Evolutionary conservation across 257 asterid genomes (phyloP), one percentile per base, ranked within the genome.

Genomic region (Salvia miltiorrhiza): DNA sequence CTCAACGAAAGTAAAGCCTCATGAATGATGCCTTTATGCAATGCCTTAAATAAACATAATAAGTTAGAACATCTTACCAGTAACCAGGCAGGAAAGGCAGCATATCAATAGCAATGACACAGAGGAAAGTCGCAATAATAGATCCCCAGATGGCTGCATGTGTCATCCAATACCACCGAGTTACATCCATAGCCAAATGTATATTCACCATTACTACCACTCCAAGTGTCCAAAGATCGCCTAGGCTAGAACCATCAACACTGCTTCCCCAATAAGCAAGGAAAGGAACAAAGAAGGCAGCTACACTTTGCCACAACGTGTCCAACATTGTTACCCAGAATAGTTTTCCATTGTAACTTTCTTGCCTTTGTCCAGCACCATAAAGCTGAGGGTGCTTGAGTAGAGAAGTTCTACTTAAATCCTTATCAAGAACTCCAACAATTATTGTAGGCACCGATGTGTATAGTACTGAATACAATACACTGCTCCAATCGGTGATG

Each of bases 81-180:
- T 87, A 94, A 64, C 99, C 99, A 40, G 97, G 93, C 56, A 94
- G 79, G 60, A 66, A 48, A 0, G 97, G 87, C 49, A 94, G 62
- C 53, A 74, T 57, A 71, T 94, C 99, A 8, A 94, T 87, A 58
- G 80, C 75, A 67, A 89, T 81, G 77, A 94, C 88, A 73, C 93
- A 89, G 49, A 89, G 39, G 81, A 87, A 88, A 69, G 98, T 89
- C 28, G 95, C 95, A 10, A 79, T n/a, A 35, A 86, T 87, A 9
- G 99, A 91, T 72, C 98, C 99, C 99, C 99, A 94, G 11, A 91
- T 76, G 47, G 86, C 88, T 1, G 82, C 97, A 79, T 94, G 99
- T 63, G 95, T 82, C 55, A 87, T 82, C 97, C 96, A 94, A 75
- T 82, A 83, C 99, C 99, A 94, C 26, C 97, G 83, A 37, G 79